Evolutionary conservation across 2,329 filamentous ascomycete species (phyloP).

Genomic region (Trichoderma arundinaceum): DNA sequence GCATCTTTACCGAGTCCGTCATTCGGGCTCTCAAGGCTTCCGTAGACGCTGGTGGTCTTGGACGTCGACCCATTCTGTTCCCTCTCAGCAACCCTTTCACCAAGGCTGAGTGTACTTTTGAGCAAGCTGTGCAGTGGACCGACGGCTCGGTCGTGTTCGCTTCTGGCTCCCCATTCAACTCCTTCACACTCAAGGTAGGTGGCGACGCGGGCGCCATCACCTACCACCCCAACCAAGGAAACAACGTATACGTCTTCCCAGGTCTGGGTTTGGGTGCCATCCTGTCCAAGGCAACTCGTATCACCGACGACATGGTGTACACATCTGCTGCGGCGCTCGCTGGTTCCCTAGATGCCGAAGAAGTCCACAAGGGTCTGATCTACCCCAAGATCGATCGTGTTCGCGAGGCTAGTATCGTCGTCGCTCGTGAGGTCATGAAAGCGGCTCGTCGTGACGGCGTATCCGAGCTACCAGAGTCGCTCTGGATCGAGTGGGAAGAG

Average conservation of each 20-base stretch:
- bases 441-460: conserved; percentile 84
- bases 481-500: conserved; percentile 75
- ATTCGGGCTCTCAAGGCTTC: conserved; percentile 72
- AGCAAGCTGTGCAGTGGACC: conserved; percentile 89
- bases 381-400: conserved; percentile 93
- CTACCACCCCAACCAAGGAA: conserved; percentile 82
- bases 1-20: conserved; percentile 89
- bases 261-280: conserved; percentile 94
- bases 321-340: conserved; percentile 84
- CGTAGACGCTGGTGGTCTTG: conserved; percentile 67
- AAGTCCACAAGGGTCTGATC: conserved; percentile 81
- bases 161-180: conserved; percentile 88
- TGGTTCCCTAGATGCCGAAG: conserved; percentile 77
- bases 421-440: conserved; percentile 92
- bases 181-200: conserved; percentile 67
- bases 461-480: conserved; percentile 68
- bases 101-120: conserved; percentile 97
- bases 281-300: conserved; percentile 80
- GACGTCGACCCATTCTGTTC: conserved; percentile 89
- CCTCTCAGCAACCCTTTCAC: conserved; percentile 94
- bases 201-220: conserved; percentile 63
- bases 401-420: conserved; percentile 83
- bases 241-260: conserved; percentile 93
- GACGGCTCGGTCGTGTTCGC: conserved; percentile 92
- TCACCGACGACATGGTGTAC: conserved; percentile 98